Evolutionary conservation across 352 stramenopile species (phyloP), one percentile per base, ranked within the genome.

Genomic region (Pilasporangium apinafurcum): DNA sequence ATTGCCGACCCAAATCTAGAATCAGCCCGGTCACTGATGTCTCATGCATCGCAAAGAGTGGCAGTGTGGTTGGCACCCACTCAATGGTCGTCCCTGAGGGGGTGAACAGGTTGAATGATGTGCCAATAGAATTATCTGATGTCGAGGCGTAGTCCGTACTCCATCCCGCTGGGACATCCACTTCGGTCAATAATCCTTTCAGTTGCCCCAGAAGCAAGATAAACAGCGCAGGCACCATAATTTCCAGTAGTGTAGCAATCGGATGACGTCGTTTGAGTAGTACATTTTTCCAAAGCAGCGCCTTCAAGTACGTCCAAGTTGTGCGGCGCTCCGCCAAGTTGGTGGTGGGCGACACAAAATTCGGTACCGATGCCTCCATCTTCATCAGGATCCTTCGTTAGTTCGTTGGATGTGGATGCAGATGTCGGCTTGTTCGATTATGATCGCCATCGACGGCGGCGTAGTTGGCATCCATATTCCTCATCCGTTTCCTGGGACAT

Each of bases 271-370:
- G 51, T 56, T 86, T 89, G 33, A 85, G 59, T 22, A 80, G 33
- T 56, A 53, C 72, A 58, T 85, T 86, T 49, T 89, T 89, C 57
- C 68, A 77, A 24, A 86, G 51, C 47, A 86, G 42, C 31, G 68
- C 63, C 12, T 64, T 61, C 24, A 83, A 52, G 33, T 78, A 83
- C 35, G 59, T 64, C 47, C 71, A 43, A n/a, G n/a, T n/a, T n/a
- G n/a, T n/a, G n/a, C n/a, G n/a, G n/a, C n/a, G n/a, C n/a, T n/a
- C n/a, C n/a, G n/a, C n/a, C n/a, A n/a, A n/a, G n/a, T n/a, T n/a
- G n/a, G n/a, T n/a, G n/a, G n/a, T n/a, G n/a, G n/a, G n/a, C n/a
- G n/a, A n/a, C n/a, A n/a, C n/a, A n/a, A n/a, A n/a, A n/a, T n/a
- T n/a, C n/a, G n/a, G n/a, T n/a, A n/a, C n/a, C n/a, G n/a, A n/a